Evolutionary conservation across 192 early-diverging fungal genomes (phyloP).

Genomic region (Jimgerdemannia lactiflua): DNA sequence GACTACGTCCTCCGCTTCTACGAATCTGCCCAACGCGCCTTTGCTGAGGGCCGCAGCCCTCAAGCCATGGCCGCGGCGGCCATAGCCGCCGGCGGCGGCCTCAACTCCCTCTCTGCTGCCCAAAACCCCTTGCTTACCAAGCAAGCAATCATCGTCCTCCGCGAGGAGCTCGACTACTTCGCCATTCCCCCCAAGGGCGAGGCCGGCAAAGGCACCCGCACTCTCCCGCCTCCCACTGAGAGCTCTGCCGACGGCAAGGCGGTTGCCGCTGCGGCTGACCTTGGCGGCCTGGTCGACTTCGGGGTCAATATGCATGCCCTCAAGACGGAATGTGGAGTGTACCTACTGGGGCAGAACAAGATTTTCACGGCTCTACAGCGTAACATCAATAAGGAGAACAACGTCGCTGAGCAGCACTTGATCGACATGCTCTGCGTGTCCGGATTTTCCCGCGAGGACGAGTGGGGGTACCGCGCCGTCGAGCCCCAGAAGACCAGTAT

Average conservation of each 20-base stretch:
- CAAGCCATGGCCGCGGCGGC: not conserved
- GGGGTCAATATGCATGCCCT: constrained; percentile 44
- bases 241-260: not conserved
- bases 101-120: constrained; percentile 23
- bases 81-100: constrained; percentile 15
- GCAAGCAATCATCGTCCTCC: constrained; percentile 69
- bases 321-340: constrained; percentile 60
- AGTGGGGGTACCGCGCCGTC: constrained; percentile 71
- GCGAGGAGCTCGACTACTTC: constrained; percentile 82
- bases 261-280: not conserved
- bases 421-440: constrained; percentile 81
- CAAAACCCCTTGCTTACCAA: constrained; percentile 50
- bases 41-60: constrained; percentile 15
- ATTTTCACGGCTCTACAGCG: constrained; percentile 75
- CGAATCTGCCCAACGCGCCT: constrained; percentile 37
- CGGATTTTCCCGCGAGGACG: constrained; percentile 66
- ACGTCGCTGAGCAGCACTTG: constrained; percentile 71
- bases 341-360: constrained; percentile 62
- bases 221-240: constrained; percentile 8
- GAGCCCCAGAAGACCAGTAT: constrained; percentile 69
- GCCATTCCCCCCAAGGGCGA: constrained; percentile 23
- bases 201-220: not conserved
- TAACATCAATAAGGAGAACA: constrained; percentile 67
- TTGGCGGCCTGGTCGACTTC: constrained; percentile 11
- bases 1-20: constrained; percentile 51